Base-by-base conservation (phyloP, 2,329 filamentous ascomycete species). In the Stemphylium lycopersici region DNA sequence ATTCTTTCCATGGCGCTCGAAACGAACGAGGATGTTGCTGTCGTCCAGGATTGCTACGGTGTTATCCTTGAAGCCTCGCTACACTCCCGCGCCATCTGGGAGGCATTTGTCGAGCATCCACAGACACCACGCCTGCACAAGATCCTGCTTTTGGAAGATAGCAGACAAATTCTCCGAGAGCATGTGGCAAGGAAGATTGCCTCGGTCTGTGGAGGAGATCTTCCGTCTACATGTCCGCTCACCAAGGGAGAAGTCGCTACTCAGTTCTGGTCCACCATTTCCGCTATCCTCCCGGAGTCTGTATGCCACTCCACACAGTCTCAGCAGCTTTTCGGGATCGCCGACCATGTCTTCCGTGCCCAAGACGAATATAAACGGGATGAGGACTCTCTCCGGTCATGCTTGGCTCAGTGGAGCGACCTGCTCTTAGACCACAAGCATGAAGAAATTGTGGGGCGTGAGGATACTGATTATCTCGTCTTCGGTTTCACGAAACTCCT, bases 401-500 rank as follows among this genome's bases (percentile, higher is more conserved):
- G 58, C 16, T 55, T 77, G 18, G 47, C 40, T 1, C 45, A 49
- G 3, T 77, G 75, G 75, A 72, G 71, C 40, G 55, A 59, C 16
- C 55, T 74, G 18, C 59, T 77, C n/a, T 48, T 75, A 29, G 41
- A 59, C 11, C 68, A 77, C 54, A 52, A 63, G 5, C 73, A 76
- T 22, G 46, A 65, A 26, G 73, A 74, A 49, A 58, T 69, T 39
- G 70, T 76, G 6, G 76, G 74, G 5, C 66, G 70, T 8, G 69
- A 73, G 15, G 66, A 76, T 18, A 58, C 60, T 6, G 74, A 77
- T 51, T 56, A 62, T 33, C 66, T 77, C 24, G 70, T 78, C 12
- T 43, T 72, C 13, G 76, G 76, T 1, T 70, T 81, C 18, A 71
- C 78, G 3, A 73, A 71, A 33, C 67, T 81, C 24, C 63, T 81